Evolutionary conservation across 768 basidiomycete genomes (phyloP), one percentile per base, ranked within the genome.

Genomic region (Fibroporia radiculosa): DNA sequence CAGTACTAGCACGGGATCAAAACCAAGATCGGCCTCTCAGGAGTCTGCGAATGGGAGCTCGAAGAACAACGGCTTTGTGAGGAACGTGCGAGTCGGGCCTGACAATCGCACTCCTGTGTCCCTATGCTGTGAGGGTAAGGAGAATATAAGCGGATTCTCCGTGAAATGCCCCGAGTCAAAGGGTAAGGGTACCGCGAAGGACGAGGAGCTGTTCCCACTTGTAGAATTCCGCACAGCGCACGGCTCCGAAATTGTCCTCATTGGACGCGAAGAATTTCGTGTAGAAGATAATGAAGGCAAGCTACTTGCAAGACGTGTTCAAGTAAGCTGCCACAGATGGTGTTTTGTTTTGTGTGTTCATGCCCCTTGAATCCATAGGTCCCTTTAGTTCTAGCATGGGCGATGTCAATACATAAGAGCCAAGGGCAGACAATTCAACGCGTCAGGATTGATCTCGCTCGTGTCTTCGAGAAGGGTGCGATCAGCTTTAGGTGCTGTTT

Each of bases 351-450:
- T 23, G 34, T 47, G 24, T 44, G 20, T 14, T 5, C 25, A 20
- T 37, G 37, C 20, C 16, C 37, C 12, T 22, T 22, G 23, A n/a
- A 19, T 13, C 12, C 1, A 11, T 51, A 86, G 80, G 54, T 89
- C 1, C 84, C 86, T 0, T 61, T 93, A 3, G 84, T 88, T 39
- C 72, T 83, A 0, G 79, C 82, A 0, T 87, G 82, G 83, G 82
- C 84, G 0, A 80, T 84, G 68, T 77, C 77, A 2, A 85, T 88
- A 45, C 84, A 87, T 64, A 88, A 88, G 61, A 76, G 74, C 45
- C 85, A 87, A 55, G 84, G 84, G 1, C 81, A 84, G 53, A 86
- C 85, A 0, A 72, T 88, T 34, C 72, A 76, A 34, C 68, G 73
- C 34, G 77, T 83, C 43, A 80, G 73, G 53, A 70, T 84, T 25